Base-by-base conservation (phyloP, 176 grass and related monocot genomes). In the Bromus sterilis region DNA sequence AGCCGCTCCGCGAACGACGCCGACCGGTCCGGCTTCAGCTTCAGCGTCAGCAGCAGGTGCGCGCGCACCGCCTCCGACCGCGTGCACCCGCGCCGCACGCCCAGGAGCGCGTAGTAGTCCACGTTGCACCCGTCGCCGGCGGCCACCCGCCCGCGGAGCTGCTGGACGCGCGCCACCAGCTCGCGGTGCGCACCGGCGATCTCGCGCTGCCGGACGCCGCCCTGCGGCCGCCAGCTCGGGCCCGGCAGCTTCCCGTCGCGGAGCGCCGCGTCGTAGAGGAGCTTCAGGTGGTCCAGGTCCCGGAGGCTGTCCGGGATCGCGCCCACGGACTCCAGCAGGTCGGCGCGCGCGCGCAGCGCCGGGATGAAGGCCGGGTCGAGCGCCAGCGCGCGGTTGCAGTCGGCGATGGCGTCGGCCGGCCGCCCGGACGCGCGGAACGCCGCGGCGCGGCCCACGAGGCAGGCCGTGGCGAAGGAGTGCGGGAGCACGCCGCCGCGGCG, bases 201-300 rank as follows among this genome's bases (percentile, higher is more conserved):
- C 76, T 99, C 97, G 8, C 82, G 23, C 67, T 87, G 92, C 2
- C 91, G 61, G 41, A 99, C 41, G 62, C 92, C 93, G 49, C 86
- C 86, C 77, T 93, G 83, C 0, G 88, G 86, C 42, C 92, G 82
- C 86, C 90, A 84, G 25, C 60, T 83, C 1, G 88, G 83, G 0
- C 92, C 93, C 0, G 93, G 85, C 61, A 95, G 81, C 87, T 88
- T 99, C 40, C 93, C 88, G 75, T 95, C 96, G 1, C 93, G 93
- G 77, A 99, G 89, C 20, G 92, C 91, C 6, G 93, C 89, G 74
- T 99, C 93, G 44, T 99, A 94, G 12, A 99, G 89, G 15, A 99
- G 93, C 77, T 95, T 99, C 56, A 99, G 80, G 87, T 99, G 97
- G 65, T 99, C 93, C 12, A 95, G 90, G 89, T 99, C 96, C 4